These are phyloP conservation scores for Candolleomyces efflorescens DNA, from an alignment of 768 basidiomycete species.

Conservation along the genomic window DNA sequence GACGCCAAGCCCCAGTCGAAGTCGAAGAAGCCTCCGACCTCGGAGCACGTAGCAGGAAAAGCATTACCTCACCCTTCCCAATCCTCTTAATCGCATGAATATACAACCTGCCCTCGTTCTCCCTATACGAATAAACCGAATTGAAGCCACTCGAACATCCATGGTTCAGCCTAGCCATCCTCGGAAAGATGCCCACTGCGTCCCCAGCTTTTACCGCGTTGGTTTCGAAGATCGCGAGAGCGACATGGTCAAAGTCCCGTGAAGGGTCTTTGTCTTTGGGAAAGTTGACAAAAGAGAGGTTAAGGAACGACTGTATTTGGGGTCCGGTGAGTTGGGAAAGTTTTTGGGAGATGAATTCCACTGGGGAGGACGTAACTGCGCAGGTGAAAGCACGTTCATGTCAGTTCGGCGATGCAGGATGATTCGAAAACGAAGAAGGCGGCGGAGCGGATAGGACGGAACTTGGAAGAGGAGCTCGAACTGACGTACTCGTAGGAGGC, in stretches of 20 bases:
- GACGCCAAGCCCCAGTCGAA: neutral
- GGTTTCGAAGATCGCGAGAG: constrained; percentile 62
- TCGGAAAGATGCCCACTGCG: constrained; percentile 60
- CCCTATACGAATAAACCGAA: constrained; percentile 57
- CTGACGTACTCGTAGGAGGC: constrained; percentile 40
- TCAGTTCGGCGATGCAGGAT: neutral
- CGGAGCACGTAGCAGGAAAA: neutral
- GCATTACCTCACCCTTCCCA: constrained; percentile 43
- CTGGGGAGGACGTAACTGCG: constrained; percentile 42
- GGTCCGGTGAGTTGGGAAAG: constrained; percentile 28
- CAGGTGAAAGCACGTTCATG: neutral
- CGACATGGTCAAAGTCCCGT: constrained; percentile 39
- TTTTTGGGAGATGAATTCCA: constrained; percentile 33
- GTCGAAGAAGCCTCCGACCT: neutral
- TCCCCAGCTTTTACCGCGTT: constrained; percentile 57
- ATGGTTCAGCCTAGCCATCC: constrained; percentile 64
- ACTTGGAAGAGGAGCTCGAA: neutral
- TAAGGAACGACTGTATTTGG: constrained; percentile 41
- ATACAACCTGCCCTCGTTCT: constrained; percentile 41
- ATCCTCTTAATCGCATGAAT: constrained; percentile 59
- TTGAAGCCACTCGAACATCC: constrained; percentile 68
- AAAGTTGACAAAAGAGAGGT: constrained; percentile 54
- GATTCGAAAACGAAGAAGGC: neutral
- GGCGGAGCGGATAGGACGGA: too few species aligned
- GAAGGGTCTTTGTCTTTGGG: constrained; percentile 35